A percentile compares a stretch with the other conserved stretches of the same genome.
Evolutionary conservation across 176 grass and related monocot species (phyloP).

Genomic region (Oryza coarctata): DNA sequence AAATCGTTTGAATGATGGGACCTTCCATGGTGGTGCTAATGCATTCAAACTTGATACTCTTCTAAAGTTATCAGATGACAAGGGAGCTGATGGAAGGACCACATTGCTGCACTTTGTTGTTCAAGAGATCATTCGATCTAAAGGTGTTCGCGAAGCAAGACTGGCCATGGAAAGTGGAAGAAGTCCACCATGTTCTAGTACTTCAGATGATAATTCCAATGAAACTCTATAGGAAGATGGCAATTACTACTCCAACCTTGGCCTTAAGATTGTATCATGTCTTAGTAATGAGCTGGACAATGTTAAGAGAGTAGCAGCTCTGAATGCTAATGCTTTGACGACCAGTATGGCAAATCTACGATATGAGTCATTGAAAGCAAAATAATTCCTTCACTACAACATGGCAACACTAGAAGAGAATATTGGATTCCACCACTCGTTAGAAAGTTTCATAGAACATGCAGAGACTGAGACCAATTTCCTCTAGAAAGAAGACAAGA

Average conservation of each 20-base stretch:
- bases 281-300: slow-evolving; percentile 62
- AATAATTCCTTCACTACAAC: slow-evolving; percentile 52
- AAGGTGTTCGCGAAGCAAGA: slow-evolving; percentile 66
- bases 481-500: slow-evolving; percentile 71
- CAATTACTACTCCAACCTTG: slow-evolving; percentile 45
- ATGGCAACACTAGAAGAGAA: slow-evolving; percentile 51
- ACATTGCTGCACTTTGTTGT: slow-evolving; percentile 89
- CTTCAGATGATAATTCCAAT: slow-evolving; percentile 31
- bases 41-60: slow-evolving; percentile 93
- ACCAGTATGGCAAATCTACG: slow-evolving; percentile 44
- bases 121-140: slow-evolving; percentile 67
- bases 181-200: slow-evolving; percentile 30
- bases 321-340: slow-evolving; percentile 64
- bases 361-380: slow-evolving; percentile 51
- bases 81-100: slow-evolving; percentile 72
- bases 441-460: slow-evolving; percentile 53
- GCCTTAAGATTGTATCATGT: slow-evolving; percentile 73
- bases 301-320: slow-evolving; percentile 65
- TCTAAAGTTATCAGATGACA: slow-evolving; percentile 83
- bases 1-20: slow-evolving; percentile 88
- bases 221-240: slow-evolving; percentile 33
- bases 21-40: slow-evolving; percentile 73
- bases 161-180: slow-evolving; percentile 39
- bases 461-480: slow-evolving; percentile 56
- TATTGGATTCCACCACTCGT: slow-evolving; percentile 48